Evolutionary conservation across 805 yeast genomes (phyloP).

Genomic region (Pichia nakasei): DNA sequence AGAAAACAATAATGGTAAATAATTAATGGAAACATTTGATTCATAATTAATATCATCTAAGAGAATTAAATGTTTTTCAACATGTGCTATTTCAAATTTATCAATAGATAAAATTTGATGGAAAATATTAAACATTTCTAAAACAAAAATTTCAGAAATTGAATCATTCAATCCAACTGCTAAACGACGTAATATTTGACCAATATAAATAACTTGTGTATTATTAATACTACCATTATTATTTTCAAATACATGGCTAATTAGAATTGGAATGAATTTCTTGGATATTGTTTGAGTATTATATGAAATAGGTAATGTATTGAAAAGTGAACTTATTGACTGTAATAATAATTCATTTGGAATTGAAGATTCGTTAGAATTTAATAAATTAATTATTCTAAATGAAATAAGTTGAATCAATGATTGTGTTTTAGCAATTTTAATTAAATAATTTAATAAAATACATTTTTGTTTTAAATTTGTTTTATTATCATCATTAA

Average conservation of each 20-base stretch:
- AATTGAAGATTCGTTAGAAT: background rate
- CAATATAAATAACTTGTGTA: background rate
- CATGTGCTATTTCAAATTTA: background rate
- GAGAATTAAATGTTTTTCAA: background rate
- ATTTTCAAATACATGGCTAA: background rate
- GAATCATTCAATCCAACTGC: conserved; percentile 3
- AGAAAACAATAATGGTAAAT: conserved; percentile 4
- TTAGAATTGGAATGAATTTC: conserved; percentile 5
- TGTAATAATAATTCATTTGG: conserved; percentile 4
- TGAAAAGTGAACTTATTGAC: conserved; percentile 3
- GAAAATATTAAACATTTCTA: conserved; percentile 1
- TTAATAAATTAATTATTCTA: conserved; percentile 7
- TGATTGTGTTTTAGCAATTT: conserved; percentile 6
- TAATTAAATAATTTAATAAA: conserved; percentile 4
- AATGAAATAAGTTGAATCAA: conserved; percentile 6
- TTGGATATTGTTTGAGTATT: conserved; percentile 3
- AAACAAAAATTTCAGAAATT: background rate
- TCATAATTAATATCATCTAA: background rate
- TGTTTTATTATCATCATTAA: background rate
- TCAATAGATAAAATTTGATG: background rate
- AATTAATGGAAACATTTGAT: background rate
- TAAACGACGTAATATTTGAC: conserved; percentile 5
- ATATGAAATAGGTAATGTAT: conserved; percentile 1
- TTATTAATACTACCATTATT: background rate
- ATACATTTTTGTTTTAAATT: conserved; percentile 1